Percentiles rank a stretch among this genome's conserved stretches.
Conservation (phyloP, 352 stramenopile genomes). For the Elongisporangium senticosum region DNA sequence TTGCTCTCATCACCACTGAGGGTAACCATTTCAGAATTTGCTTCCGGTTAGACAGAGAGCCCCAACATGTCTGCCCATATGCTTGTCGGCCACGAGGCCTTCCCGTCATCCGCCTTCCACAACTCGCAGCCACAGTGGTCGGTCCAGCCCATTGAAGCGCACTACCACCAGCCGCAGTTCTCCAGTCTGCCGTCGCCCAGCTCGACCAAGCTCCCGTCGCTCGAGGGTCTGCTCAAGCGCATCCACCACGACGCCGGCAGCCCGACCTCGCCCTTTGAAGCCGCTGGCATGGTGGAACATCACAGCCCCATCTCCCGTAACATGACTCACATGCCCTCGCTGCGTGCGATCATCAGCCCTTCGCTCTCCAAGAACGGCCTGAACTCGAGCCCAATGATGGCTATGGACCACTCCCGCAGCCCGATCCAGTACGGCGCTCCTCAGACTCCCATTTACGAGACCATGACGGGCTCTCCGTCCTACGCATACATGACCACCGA, state of each 20-base stretch:
- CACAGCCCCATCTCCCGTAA: slow-evolving; percentile 26
- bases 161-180: not conserved
- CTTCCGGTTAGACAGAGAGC: slow-evolving; percentile 3
- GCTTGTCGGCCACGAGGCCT: slow-evolving; percentile 1
- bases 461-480: not conserved
- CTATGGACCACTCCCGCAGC: not conserved
- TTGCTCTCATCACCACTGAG: not conserved
- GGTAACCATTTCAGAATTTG: slow-evolving; percentile 27
- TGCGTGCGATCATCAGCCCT: slow-evolving; percentile 54
- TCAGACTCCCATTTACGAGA: not conserved
- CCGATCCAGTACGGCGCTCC: not conserved
- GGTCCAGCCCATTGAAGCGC: not conserved
- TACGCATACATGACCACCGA: not conserved
- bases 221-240: slow-evolving; percentile 59
- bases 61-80: slow-evolving; percentile 3
- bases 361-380: slow-evolving; percentile 24
- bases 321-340: slow-evolving; percentile 28
- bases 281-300: slow-evolving; percentile 5
- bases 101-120: not conserved
- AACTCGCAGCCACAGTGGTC: slow-evolving; percentile 5
- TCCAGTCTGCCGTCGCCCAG: slow-evolving; percentile 15
- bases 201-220: slow-evolving; percentile 51
- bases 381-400: not conserved
- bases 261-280: slow-evolving; percentile 2
- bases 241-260: slow-evolving; percentile 26